Conservation (phyloP, 371 early-diverging fungal genomes). For the Syncephalis fuscata region DNA sequence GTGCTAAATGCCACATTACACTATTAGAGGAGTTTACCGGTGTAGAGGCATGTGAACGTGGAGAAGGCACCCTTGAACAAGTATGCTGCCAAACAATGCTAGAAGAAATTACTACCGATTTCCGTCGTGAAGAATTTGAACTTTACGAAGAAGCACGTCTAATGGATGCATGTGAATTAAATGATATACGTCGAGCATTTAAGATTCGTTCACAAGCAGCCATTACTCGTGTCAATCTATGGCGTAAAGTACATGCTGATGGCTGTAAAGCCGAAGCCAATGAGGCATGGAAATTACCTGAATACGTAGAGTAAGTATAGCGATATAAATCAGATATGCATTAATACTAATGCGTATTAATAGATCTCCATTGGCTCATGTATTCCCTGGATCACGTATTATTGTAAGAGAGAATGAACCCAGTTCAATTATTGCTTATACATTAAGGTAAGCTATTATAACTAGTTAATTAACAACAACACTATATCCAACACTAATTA, state of each 20-base stretch:
- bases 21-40: conserved; percentile 39
- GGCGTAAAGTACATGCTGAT: conserved; percentile 41
- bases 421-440: conserved; percentile 80
- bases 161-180: too few relatives aligned
- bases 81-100: conserved; percentile 20
- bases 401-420: conserved; percentile 87
- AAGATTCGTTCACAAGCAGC: conserved; percentile 34
- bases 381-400: conserved; percentile 68
- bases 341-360: background rate
- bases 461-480: too few relatives aligned
- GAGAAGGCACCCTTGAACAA: conserved; percentile 29
- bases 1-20: conserved; percentile 35
- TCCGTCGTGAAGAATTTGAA: conserved; percentile 2
- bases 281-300: conserved; percentile 52
- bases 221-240: conserved; percentile 39
- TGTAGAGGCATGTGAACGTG: conserved; percentile 29
- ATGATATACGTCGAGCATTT: conserved; percentile 19
- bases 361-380: conserved; percentile 60
- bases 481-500: too few relatives aligned
- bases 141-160: background rate
- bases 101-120: conserved; percentile 2
- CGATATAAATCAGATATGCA: background rate
- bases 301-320: conserved; percentile 20
- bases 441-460: conserved; percentile 46
- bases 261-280: conserved; percentile 14